phyloP scores from a whole-genome alignment of 805 yeast genomes.

The Sporopachydermia quercuum region DNA sequence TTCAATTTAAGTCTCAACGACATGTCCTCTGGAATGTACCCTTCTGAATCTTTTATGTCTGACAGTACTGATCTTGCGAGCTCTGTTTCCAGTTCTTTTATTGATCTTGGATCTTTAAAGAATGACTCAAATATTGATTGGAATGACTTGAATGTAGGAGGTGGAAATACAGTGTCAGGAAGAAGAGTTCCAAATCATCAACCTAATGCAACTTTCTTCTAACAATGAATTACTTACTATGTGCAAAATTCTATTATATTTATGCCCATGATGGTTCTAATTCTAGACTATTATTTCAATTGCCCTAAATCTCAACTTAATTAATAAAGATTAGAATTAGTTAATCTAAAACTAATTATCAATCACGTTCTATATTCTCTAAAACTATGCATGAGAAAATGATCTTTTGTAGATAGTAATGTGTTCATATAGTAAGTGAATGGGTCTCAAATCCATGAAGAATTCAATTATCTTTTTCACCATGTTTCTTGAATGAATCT shows the following conservation, averaged over 20 bases:
- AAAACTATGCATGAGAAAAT: too few species aligned
- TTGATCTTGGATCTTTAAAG: background rate
- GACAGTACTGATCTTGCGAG: background rate
- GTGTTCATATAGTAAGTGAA: too few species aligned
- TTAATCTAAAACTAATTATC: too few species aligned
- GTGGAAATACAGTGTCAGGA: background rate
- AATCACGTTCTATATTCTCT: too few species aligned
- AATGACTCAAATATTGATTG: background rate
- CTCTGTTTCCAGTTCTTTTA: background rate
- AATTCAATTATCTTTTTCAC: constrained; percentile 29
- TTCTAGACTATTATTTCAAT: too few species aligned
- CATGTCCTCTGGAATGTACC: background rate
- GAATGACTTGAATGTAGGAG: constrained; percentile 1
- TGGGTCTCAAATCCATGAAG: too few species aligned
- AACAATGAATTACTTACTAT: too few species aligned
- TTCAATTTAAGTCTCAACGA: background rate
- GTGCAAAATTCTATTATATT: too few species aligned
- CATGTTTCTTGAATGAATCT: constrained; percentile 83
- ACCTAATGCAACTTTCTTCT: background rate
- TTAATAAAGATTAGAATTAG: too few species aligned
- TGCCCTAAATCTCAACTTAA: too few species aligned
- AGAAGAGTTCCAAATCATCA: background rate
- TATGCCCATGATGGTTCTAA: too few species aligned
- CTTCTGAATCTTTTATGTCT: background rate
- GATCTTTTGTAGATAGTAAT: too few species aligned